Percentiles rank a stretch among this genome's conserved stretches.
phyloP scores from a whole-genome alignment of 2,329 filamentous ascomycete species.

The Fusarium xyrophilum region DNA sequence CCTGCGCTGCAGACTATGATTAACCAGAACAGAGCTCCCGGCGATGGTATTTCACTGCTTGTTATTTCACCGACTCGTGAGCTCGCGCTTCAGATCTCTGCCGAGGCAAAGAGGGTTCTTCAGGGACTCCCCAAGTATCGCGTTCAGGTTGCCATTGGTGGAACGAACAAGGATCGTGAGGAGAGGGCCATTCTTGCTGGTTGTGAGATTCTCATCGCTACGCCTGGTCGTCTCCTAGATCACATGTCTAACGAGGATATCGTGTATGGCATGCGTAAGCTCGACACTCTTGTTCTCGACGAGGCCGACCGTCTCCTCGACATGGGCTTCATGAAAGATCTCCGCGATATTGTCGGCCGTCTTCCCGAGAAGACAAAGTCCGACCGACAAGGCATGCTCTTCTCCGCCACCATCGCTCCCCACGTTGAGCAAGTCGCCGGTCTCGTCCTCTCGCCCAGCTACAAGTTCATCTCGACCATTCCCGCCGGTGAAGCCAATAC shows the following conservation, averaged over 20 bases:
- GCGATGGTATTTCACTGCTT: conserved; percentile 54
- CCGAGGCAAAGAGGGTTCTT: conserved; percentile 73
- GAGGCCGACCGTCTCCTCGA: conserved; percentile 84
- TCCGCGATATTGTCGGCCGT: conserved; percentile 77
- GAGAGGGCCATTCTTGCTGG: conserved; percentile 73
- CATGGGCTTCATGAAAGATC: conserved; percentile 80
- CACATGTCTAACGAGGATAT: conserved; percentile 78
- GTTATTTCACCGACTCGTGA: too few species aligned
- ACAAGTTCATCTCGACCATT: conserved; percentile 84
- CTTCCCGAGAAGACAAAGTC: conserved; percentile 68
- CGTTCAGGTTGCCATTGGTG: conserved; percentile 80
- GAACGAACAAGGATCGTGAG: conserved; percentile 75
- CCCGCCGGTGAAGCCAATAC: conserved; percentile 76
- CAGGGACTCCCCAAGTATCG: conserved; percentile 76
- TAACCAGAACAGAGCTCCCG: conserved; percentile 45
- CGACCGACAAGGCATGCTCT: conserved; percentile 76
- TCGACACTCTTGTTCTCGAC: conserved; percentile 83
- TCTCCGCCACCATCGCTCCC: conserved; percentile 81
- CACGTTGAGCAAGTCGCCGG: conserved; percentile 80
- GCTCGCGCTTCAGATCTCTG: too few species aligned
- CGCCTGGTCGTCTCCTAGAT: conserved; percentile 79
- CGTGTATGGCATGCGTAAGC: conserved; percentile 67
- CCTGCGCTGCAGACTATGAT: conserved; percentile 84
- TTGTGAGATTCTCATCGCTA: conserved; percentile 82
- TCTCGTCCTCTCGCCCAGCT: conserved; percentile 70